These are phyloP conservation scores for Vitellaria paradoxa DNA, from an alignment of 179 eudicot species.

Conservation along the genomic window DNA sequence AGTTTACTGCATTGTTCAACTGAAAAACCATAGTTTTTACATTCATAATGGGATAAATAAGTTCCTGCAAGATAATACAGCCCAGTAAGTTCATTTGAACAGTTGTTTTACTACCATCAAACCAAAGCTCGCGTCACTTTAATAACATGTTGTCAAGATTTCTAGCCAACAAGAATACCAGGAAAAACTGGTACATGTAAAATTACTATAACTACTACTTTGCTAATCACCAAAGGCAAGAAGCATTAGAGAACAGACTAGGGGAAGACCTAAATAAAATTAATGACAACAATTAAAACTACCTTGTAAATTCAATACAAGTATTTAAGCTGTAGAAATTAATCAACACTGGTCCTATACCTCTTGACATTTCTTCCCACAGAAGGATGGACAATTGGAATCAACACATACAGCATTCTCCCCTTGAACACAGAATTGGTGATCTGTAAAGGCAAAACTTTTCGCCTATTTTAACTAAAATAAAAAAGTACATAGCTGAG, in stretches of 20 bases:
- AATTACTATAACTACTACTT: not conserved
- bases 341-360: slow-evolving; percentile 26
- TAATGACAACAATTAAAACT: slow-evolving; percentile 10
- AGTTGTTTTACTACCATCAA: not conserved
- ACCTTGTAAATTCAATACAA: not conserved
- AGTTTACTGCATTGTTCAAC: not conserved
- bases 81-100: not conserved
- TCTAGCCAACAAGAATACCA: not conserved
- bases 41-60: not conserved
- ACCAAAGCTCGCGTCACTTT: not conserved
- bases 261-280: too few species aligned
- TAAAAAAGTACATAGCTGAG: not conserved
- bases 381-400: slow-evolving; percentile 40
- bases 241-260: not conserved
- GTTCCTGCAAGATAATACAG: too few species aligned
- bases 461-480: slow-evolving; percentile 1
- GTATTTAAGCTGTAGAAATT: not conserved
- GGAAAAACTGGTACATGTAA: not conserved
- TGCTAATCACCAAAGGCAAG: not conserved
- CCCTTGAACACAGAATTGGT: slow-evolving; percentile 43
- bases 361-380: slow-evolving; percentile 77
- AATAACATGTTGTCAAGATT: slow-evolving; percentile 7
- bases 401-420: slow-evolving; percentile 25
- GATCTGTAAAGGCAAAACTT: slow-evolving; percentile 46
- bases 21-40: not conserved